Conservation (phyloP, 75 land plant species). For the Sequoiadendron giganteum region DNA sequence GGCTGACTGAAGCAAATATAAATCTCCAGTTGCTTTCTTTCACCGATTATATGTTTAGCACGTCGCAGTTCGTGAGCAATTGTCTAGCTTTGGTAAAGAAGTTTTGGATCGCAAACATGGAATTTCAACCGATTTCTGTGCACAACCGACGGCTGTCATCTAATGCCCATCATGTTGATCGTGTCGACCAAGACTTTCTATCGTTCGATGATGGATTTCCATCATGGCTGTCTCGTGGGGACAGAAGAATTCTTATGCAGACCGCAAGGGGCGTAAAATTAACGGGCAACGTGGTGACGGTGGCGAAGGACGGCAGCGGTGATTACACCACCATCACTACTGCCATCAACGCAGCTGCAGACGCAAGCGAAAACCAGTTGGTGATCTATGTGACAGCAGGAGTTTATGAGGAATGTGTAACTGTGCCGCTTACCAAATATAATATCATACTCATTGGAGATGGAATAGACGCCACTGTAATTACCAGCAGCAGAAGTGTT, state of each 20-base stretch:
- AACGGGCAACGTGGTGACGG: conserved; percentile 29
- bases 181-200: background rate
- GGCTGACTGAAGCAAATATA: background rate
- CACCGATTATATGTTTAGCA: background rate
- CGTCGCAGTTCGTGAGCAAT: background rate
- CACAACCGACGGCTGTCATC: background rate
- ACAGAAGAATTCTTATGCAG: background rate
- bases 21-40: background rate
- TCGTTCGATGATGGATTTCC: background rate
- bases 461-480: conserved; percentile 64
- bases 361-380: conserved; percentile 27
- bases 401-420: conserved; percentile 62
- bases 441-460: conserved; percentile 75
- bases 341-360: conserved; percentile 57
- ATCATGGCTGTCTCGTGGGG: background rate
- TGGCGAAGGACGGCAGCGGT: conserved; percentile 44
- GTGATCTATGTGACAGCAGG: conserved; percentile 60
- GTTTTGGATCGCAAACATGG: conserved; percentile 28
- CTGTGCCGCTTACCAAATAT: conserved; percentile 44
- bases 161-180: conserved; percentile 1
- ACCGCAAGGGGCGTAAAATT: conserved; percentile 14
- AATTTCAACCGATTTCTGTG: background rate
- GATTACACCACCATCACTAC: conserved; percentile 54
- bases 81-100: conserved; percentile 23
- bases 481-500: conserved; percentile 68